A percentile compares a stretch with the other conserved stretches of the same genome.
phyloP scores from a whole-genome alignment of 257 asterid species.

The Fraxinus cuspidata region DNA sequence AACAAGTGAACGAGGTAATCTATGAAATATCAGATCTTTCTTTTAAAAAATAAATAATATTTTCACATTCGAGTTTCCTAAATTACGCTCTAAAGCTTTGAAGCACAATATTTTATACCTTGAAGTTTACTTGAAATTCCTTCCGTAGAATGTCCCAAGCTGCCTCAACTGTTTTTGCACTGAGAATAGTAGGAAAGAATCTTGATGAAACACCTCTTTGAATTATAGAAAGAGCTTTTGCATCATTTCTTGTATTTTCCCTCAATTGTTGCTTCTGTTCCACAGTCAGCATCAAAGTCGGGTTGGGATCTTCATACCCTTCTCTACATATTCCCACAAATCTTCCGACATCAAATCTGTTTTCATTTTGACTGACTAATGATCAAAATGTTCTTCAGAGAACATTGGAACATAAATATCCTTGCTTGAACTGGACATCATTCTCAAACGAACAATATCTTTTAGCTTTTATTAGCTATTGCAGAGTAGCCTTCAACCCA shows the following conservation, averaged over 20 bases:
- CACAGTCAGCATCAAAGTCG: neutral
- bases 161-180: constrained; percentile 9
- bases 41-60: neutral
- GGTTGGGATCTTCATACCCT: neutral
- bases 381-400: neutral
- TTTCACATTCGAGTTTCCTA: neutral
- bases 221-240: constrained; percentile 17
- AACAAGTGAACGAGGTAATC: neutral
- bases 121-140: constrained; percentile 4
- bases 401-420: neutral
- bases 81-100: neutral
- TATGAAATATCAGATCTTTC: neutral
- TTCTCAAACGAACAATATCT: neutral
- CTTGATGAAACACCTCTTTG: neutral
- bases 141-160: constrained; percentile 25
- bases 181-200: neutral
- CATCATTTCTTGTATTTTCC: neutral
- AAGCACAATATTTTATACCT: neutral
- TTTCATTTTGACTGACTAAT: constrained; percentile 17
- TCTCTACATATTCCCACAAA: constrained; percentile 17
- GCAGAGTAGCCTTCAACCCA: neutral
- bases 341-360: constrained; percentile 5
- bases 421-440: constrained; percentile 6
- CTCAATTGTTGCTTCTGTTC: neutral
- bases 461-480: neutral